Conservation (phyloP, 371 early-diverging fungal species). For the Basidiobolus meristosporus region DNA sequence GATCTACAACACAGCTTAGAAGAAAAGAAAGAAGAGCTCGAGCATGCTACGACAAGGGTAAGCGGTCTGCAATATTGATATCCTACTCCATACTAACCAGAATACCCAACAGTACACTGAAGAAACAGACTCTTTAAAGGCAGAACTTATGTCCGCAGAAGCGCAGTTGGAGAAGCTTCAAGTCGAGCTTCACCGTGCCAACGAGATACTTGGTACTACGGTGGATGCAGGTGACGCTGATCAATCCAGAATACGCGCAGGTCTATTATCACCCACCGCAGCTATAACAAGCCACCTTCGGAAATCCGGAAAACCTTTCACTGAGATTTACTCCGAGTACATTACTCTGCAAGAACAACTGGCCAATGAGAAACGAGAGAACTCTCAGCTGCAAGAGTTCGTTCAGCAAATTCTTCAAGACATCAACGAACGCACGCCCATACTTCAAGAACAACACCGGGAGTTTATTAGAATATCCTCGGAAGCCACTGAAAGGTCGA, state of each 20-base stretch:
- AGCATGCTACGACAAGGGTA: constrained; percentile 4
- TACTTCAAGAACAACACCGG: constrained; percentile 15
- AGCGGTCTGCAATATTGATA: too few relatives aligned
- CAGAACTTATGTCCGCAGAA: background rate
- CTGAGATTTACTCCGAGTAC: constrained; percentile 45
- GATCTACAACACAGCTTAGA: constrained; percentile 1
- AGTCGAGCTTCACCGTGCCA: background rate
- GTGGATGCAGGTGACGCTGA: constrained; percentile 1
- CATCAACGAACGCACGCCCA: constrained; percentile 24
- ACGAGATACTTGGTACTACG: background rate
- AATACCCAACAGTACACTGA: constrained; percentile 7
- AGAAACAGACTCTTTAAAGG: background rate
- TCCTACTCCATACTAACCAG: too few relatives aligned
- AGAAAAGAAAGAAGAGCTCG: constrained; percentile 6
- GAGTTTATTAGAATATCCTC: constrained; percentile 12
- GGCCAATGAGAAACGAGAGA: constrained; percentile 16
- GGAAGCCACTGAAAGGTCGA: constrained; percentile 14
- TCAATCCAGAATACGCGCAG: background rate
- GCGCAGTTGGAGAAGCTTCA: background rate
- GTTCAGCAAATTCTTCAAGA: constrained; percentile 29
- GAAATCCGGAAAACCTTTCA: constrained; percentile 27
- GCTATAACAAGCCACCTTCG: constrained; percentile 19
- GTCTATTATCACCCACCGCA: constrained; percentile 31
- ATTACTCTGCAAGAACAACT: constrained; percentile 28
- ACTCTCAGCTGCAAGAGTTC: constrained; percentile 20